Evolutionary conservation across 768 basidiomycete species (phyloP), one percentile per base, ranked within the genome.

Genomic region (Baorangia bicolor): DNA sequence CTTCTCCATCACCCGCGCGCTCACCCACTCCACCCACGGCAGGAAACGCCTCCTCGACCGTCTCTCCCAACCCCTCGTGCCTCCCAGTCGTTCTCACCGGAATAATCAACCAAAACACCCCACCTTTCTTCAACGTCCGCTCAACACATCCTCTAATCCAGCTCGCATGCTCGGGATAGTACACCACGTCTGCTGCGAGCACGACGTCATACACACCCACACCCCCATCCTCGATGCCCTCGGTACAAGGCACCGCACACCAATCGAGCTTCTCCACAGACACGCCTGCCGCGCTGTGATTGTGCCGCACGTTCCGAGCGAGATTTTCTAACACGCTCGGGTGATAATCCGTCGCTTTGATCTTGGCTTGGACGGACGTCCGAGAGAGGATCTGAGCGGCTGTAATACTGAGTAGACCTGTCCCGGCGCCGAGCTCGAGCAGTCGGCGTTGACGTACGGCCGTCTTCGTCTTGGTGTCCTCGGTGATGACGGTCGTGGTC

Each of bases 401-500:
- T 12, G 82, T 77, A 58, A 94, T 86, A 60, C 89, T 89, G n/a
- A 93, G 78, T 51, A 93, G 73, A 5, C 92, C 92, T 0, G 92
- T 94, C 4, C 92, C 92, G 0, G 90, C 88, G 6, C 92, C 91
- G n/a, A 94, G 79, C 69, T 94, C 90, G 40, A 94, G 78, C 13
- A 93, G 64, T 3, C 82, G 74, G 2, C 81, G 55, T 30, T 11
- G 43, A 13, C 27, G 10, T 7, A 20, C 11, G 13, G 16, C 20
- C 23, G 35, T 42, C 18, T n/a, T 25, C 13, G 33, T 9, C 28
- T n/a, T 21, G 14, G 28, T 31, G 18, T 35, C 35, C 8, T 30
- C 13, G 37, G 14, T 11, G 31, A 18, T 6, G 35, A 8, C 5
- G 9, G 2, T 12, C 27, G 18, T 16, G 25, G 37, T 5, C 2